Evolutionary conservation across 2,329 filamentous ascomycete genomes (phyloP).

Genomic region (Fusarium sp.): DNA sequence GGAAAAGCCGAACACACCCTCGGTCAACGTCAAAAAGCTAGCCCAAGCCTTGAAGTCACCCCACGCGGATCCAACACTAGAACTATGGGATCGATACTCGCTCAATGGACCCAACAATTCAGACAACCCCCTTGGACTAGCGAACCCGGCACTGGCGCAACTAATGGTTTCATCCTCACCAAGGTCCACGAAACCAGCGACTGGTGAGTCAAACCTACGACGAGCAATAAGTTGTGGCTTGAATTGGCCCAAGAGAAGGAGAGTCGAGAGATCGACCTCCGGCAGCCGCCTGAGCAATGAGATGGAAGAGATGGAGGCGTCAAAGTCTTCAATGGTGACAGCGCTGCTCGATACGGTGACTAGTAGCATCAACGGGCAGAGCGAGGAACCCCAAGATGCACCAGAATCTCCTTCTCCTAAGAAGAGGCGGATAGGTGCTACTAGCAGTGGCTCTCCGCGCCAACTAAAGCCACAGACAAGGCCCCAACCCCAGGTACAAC

Average conservation of each 20-base stretch:
- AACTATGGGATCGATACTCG: slow-evolving; percentile 84
- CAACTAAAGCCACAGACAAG: slow-evolving; percentile 29
- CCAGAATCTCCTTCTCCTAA: slow-evolving; percentile 62
- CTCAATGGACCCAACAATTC: slow-evolving; percentile 59
- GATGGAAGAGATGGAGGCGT: slow-evolving; percentile 61
- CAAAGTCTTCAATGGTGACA: slow-evolving; percentile 71
- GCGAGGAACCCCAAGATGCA: slow-evolving; percentile 49
- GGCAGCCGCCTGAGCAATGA: slow-evolving; percentile 53
- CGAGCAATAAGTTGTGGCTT: slow-evolving; percentile 78
- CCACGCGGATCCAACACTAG: slow-evolving; percentile 79
- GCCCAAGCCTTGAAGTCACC: slow-evolving; percentile 74
- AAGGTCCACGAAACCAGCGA: slow-evolving; percentile 65
- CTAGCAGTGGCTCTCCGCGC: slow-evolving; percentile 45
- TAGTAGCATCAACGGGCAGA: slow-evolving; percentile 64
- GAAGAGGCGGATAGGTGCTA: slow-evolving; percentile 53
- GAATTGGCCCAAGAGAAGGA: slow-evolving; percentile 80
- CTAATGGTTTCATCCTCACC: slow-evolving; percentile 81
- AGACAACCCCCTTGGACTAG: slow-evolving; percentile 61
- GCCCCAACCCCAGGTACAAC: slow-evolving; percentile 10
- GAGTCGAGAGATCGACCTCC: slow-evolving; percentile 65
- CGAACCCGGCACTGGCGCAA: slow-evolving; percentile 73
- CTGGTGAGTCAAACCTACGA: slow-evolving; percentile 63
- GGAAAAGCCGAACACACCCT: slow-evolving; percentile 60
- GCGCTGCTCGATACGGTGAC: slow-evolving; percentile 77
- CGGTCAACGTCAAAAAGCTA: slow-evolving; percentile 72